A percentile compares a stretch with the other conserved stretches of the same genome.
These are phyloP conservation scores for Potentilla sterilis DNA, from an alignment of 306 rosid species.

Conservation along the genomic window DNA sequence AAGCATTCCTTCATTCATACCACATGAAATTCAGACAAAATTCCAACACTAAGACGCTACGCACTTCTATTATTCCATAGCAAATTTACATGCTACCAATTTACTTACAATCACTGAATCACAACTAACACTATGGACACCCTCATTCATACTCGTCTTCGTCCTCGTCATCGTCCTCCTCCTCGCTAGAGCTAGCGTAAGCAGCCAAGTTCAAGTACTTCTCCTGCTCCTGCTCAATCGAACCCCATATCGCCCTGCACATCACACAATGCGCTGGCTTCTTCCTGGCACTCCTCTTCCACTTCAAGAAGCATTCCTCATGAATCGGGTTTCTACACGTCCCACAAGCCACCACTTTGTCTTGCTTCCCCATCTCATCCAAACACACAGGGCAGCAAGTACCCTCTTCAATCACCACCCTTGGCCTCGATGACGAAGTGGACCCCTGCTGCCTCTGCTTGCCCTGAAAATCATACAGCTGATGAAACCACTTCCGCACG, in stretches of 20 bases:
- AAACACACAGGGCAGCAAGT: slow-evolving; percentile 69
- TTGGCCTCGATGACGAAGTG: background rate
- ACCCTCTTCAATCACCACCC: slow-evolving; percentile 52
- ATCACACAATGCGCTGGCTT: slow-evolving; percentile 64
- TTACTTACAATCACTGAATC: background rate
- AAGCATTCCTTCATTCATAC: background rate
- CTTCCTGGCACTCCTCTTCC: slow-evolving; percentile 75
- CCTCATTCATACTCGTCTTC: background rate
- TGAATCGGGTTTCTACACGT: slow-evolving; percentile 75
- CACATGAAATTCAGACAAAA: background rate
- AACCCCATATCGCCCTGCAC: slow-evolving; percentile 83
- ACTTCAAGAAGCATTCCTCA: slow-evolving; percentile 63
- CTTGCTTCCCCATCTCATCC: slow-evolving; percentile 66
- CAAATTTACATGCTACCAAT: background rate
- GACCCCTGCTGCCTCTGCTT: slow-evolving; percentile 5
- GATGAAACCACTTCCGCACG: slow-evolving; percentile 57
- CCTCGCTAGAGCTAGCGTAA: slow-evolving; percentile 28
- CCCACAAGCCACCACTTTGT: slow-evolving; percentile 60
- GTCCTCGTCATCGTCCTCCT: background rate
- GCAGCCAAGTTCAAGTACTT: slow-evolving; percentile 76
- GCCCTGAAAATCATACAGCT: slow-evolving; percentile 32
- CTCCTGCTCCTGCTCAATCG: slow-evolving; percentile 34
- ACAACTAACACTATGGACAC: slow-evolving; percentile 9
- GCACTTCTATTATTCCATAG: background rate
- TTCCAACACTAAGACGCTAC: background rate